Base-by-base conservation (phyloP, 192 early-diverging fungal genomes). In the Umbelopsis sp. region DNA sequence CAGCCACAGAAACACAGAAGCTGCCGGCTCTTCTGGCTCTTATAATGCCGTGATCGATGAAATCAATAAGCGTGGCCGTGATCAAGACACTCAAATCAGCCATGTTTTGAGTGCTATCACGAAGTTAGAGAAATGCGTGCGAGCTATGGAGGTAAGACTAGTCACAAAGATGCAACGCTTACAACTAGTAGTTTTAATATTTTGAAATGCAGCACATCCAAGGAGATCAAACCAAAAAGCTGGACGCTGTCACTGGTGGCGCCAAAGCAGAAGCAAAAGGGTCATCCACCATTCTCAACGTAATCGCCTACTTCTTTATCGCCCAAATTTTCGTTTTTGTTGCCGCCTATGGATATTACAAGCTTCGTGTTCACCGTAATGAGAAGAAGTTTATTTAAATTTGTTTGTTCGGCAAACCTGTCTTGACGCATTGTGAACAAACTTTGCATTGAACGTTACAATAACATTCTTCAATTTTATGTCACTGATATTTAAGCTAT, bases 341-440 rank as follows among this genome's bases (percentile, higher is more conserved):
- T 20, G 77, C 65, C 0, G 69, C 18, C 2, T 78, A 74, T 49
- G 45, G 51, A 33, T 78, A 78, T 61, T 78, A 67, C 51, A 78
- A 78, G 48, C 21, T 71, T 21, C 72, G 77, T 12, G 66, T 78
- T 20, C 72, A 78, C 49, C 35, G 49, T 18, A 78, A 74, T 52
- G 66, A 74, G 21, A 78, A 78, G 55, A 78, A 78, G 46, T 78
- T 71, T 27, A 46, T 78, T 10, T 78, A 70, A 61, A 18, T 35
- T 10, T 6, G 10, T 41, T 1, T 41, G 37, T 6, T 41, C 5
- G 5, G 7, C 5, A 41, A 41, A 41, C 2, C 37, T 41, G 37
- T 41, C 37, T 41, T 41, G 37, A 41, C 5, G 37, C 37, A 41
- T 41, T 1, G 5, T 41, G 37, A 10, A 41, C 10, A 41, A 41